Conservation (phyloP, 495 filamentous ascomycete genomes). For the Podospora tetraspora region DNA sequence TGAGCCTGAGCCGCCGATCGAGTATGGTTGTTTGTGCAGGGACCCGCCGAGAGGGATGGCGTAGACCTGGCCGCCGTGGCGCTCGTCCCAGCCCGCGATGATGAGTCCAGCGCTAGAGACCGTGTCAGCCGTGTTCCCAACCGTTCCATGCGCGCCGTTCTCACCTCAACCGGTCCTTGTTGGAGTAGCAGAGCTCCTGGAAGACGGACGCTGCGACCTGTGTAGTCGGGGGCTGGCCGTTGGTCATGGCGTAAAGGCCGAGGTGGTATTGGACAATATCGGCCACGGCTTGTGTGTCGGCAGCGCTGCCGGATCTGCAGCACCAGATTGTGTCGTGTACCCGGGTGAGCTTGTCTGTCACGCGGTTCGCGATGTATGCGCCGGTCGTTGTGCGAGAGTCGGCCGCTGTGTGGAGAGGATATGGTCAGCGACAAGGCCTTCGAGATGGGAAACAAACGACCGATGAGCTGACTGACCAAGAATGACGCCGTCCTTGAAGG, state of each 20-base stretch:
- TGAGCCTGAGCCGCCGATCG: constrained; percentile 94
- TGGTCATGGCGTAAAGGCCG: constrained; percentile 82
- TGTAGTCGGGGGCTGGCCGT: constrained; percentile 83
- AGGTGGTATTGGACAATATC: constrained; percentile 97
- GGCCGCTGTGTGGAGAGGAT: constrained; percentile 50
- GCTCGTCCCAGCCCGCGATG: constrained; percentile 90
- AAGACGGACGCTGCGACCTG: constrained; percentile 91
- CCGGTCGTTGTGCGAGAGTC: constrained; percentile 98
- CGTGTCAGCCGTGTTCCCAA: constrained; percentile 23
- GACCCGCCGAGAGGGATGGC: constrained; percentile 95
- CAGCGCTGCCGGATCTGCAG: constrained; percentile 92
- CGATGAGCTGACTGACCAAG: constrained; percentile 49
- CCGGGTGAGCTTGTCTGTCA: constrained; percentile 97
- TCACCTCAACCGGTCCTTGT: constrained; percentile 87
- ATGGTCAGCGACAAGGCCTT: neutral
- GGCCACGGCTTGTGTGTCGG: constrained; percentile 95
- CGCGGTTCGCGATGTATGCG: constrained; percentile 97
- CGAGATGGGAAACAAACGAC: neutral
- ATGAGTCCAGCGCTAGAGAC: constrained; percentile 80
- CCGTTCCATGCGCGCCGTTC: neutral
- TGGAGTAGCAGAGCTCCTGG: constrained; percentile 94
- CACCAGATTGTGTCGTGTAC: constrained; percentile 99
- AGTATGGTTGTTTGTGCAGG: constrained; percentile 92
- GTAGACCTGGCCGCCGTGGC: constrained; percentile 93
- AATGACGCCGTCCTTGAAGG: constrained; percentile 96